These are phyloP conservation scores for Pseudodiploospora longispora DNA, from an alignment of 2,329 filamentous ascomycete genomes.

Conservation along the genomic window DNA sequence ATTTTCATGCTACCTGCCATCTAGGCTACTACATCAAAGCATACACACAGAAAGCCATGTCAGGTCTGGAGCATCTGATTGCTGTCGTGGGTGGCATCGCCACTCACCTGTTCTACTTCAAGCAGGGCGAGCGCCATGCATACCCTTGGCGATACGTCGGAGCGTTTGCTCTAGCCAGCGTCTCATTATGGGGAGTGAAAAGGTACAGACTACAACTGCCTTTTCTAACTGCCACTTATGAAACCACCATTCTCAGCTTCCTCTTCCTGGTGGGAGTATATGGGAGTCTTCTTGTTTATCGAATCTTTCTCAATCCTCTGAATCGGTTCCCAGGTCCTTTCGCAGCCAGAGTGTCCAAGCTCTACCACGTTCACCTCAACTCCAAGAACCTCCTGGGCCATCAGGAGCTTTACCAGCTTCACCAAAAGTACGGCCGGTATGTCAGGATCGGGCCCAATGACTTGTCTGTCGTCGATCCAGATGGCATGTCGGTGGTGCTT, in stretches of 20 bases:
- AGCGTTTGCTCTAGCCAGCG: neutral
- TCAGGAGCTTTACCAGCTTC: slow-evolving; percentile 1
- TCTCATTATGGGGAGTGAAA: neutral
- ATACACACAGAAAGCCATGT: neutral
- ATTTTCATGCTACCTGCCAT: no score
- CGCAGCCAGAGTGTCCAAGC: slow-evolving; percentile 2
- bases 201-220: neutral
- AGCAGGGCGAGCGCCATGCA: slow-evolving; percentile 1
- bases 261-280: no score
- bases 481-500: slow-evolving; percentile 1
- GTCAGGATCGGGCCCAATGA: slow-evolving; percentile 5
- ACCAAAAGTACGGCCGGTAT: slow-evolving; percentile 3
- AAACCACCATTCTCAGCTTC: neutral
- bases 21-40: no score
- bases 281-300: neutral
- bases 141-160: slow-evolving; percentile 1
- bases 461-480: slow-evolving; percentile 1
- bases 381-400: neutral
- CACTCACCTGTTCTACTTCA: slow-evolving; percentile 1
- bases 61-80: neutral
- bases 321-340: slow-evolving; percentile 2
- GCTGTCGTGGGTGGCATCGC: neutral
- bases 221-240: neutral
- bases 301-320: slow-evolving; percentile 4
- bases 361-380: slow-evolving; percentile 1